These are phyloP conservation scores for Actinomucor elegans DNA, from an alignment of 371 early-diverging fungal species.

Conservation along the genomic window DNA sequence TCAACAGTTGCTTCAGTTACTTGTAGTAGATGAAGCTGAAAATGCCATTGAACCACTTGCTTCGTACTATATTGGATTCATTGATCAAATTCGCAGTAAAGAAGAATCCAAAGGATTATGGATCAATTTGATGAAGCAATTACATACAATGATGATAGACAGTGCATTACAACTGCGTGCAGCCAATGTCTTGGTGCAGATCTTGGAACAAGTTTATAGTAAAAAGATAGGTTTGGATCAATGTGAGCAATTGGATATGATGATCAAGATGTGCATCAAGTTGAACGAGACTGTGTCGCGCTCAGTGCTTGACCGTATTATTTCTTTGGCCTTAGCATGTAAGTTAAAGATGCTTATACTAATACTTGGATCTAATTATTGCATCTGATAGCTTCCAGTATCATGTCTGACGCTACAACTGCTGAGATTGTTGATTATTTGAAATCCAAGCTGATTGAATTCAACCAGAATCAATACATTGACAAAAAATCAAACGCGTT, in stretches of 20 bases:
- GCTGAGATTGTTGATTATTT: neutral
- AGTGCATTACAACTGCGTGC: neutral
- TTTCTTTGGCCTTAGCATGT: constrained; percentile 13
- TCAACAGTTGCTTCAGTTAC: constrained; percentile 15
- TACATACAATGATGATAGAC: constrained; percentile 7
- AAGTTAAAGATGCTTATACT: neutral
- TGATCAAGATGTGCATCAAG: neutral
- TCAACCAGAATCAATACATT: constrained; percentile 18
- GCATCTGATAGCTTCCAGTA: constrained; percentile 2
- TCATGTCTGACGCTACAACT: constrained; percentile 8
- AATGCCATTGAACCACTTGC: constrained; percentile 8
- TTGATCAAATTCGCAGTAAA: constrained; percentile 7
- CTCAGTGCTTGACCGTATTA: constrained; percentile 16
- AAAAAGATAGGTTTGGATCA: constrained; percentile 8
- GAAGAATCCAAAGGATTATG: constrained; percentile 17
- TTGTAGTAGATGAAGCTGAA: constrained; percentile 12
- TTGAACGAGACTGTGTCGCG: constrained; percentile 8
- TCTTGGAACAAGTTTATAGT: constrained; percentile 12
- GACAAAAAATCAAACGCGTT: neutral
- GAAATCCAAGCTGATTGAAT: neutral
- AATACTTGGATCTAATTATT: too few relatives aligned
- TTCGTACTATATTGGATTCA: constrained; percentile 12
- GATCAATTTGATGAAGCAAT: constrained; percentile 7
- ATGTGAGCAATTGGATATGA: constrained; percentile 1
- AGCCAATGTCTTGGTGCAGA: constrained; percentile 6